These are phyloP conservation scores for Avena eriantha DNA, from an alignment of 176 grass and related monocot species.

Conservation along the genomic window DNA sequence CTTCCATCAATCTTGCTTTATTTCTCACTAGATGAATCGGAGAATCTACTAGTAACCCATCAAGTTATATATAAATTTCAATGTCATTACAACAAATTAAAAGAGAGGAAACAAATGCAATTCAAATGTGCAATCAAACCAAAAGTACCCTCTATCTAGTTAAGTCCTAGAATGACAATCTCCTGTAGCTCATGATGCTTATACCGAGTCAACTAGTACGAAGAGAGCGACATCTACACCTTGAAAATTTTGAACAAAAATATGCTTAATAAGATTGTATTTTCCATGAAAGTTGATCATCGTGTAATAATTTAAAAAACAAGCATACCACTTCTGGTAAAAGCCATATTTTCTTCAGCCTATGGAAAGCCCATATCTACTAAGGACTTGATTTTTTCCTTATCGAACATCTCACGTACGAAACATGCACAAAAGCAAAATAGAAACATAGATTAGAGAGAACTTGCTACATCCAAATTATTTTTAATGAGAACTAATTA, in stretches of 20 bases:
- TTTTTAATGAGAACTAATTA: too few relatives aligned
- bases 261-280: too few relatives aligned
- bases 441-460: background rate
- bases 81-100: background rate
- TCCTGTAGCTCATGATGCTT: too few relatives aligned
- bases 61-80: constrained; percentile 23
- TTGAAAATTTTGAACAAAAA: too few relatives aligned
- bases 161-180: too few relatives aligned
- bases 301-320: background rate
- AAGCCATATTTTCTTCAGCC: too few relatives aligned
- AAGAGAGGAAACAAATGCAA: background rate
- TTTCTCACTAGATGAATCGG: background rate
- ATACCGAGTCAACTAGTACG: too few relatives aligned
- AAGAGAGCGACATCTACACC: too few relatives aligned
- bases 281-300: background rate
- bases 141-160: constrained; percentile 42
- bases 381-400: constrained; percentile 15
- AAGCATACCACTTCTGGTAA: too few relatives aligned
- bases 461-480: background rate
- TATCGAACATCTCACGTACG: constrained; percentile 54
- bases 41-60: constrained; percentile 2
- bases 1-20: too few relatives aligned
- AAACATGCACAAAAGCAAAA: constrained; percentile 44
- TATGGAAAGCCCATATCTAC: too few relatives aligned
- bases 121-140: background rate